Conservation (phyloP, 1,284 basidiomycete species). For the Coriolopsis trogii region DNA sequence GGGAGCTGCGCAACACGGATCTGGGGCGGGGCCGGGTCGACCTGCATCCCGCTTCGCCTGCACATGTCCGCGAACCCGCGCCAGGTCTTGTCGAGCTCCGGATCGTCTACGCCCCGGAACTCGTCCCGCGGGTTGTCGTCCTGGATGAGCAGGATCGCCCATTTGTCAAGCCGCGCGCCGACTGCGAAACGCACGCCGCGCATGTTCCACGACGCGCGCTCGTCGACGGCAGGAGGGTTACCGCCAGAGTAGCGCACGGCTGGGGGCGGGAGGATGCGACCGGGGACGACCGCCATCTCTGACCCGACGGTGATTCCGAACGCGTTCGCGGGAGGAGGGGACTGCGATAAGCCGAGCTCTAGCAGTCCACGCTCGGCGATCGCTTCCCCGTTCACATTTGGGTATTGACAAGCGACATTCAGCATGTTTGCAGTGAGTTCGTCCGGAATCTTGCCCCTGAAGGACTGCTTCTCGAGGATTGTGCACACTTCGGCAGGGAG, state of each 20-base stretch:
- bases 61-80: conserved; percentile 61
- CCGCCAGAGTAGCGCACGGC: conserved; percentile 56
- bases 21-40: conserved; percentile 36
- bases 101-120: conserved; percentile 49
- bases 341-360: conserved; percentile 59
- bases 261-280: conserved; percentile 64
- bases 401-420: conserved; percentile 62
- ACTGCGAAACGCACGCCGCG: conserved; percentile 59
- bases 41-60: conserved; percentile 58
- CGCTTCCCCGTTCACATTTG: conserved; percentile 62
- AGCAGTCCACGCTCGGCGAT: conserved; percentile 61
- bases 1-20: conserved; percentile 47
- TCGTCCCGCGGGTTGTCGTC: conserved; percentile 54
- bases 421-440: conserved; percentile 75
- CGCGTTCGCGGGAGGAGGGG: conserved; percentile 45
- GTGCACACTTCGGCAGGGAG: conserved; percentile 74
- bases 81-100: conserved; percentile 46
- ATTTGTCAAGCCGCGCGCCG: conserved; percentile 54
- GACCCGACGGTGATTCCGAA: conserved; percentile 65
- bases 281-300: conserved; percentile 76
- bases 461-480: conserved; percentile 70
- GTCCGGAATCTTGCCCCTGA: conserved; percentile 68
- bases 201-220: conserved; percentile 74
- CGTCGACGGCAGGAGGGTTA: conserved; percentile 47
- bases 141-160: conserved; percentile 66